Evolutionary conservation across 495 filamentous ascomycete species (phyloP), one percentile per base, ranked within the genome.

Genomic region (Jackrogersella multiformis): DNA sequence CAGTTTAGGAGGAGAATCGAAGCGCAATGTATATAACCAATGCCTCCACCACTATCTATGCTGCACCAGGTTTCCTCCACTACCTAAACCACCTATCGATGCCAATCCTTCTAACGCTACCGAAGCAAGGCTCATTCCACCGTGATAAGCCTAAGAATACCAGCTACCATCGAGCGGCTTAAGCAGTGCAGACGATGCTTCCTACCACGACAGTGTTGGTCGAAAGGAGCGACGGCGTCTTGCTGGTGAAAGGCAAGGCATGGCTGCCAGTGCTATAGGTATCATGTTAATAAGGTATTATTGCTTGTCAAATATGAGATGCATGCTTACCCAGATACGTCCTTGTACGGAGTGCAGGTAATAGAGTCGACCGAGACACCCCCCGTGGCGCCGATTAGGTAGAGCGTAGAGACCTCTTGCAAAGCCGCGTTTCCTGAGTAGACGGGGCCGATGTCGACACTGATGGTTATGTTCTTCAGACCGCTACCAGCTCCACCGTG

Each of bases 141-240:
- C 12, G 15, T 20, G 16, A 20, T 2, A 13, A 45, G 41, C 20
- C 20, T 21, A 7, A 21, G 6, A 15, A 21, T 18, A 39, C 16
- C 39, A 16, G 7, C 26, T 30, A 9, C 10, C 2, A 10, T 21
- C 13, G 3, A 10, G 9, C 12, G n/a, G 12, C 34, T 68, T 67
- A 63, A 10, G 21, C 34, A 4, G 2, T 1, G 67, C 67, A 70
- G 23, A 46, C 34, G 41, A 71, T 64, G 63, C 58, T 71, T 34
- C 62, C 58, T 10, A 71, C 53, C n/a, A 34, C 15, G 34, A 71
- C 64, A 9, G 64, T 68, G 58, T 71, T 71, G 32, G 63, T 67
- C 16, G 68, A 71, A 21, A 71, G 63, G 15, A 10, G 28, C n/a
- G 54, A 41, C 10, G 68, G 63, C 1, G 5, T 38, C 1, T 15